Percentiles rank a stretch among this genome's conserved stretches.
These are phyloP conservation scores for Monosporascus sp. DNA, from an alignment of 2,329 filamentous ascomycete genomes.

Conservation along the genomic window DNA sequence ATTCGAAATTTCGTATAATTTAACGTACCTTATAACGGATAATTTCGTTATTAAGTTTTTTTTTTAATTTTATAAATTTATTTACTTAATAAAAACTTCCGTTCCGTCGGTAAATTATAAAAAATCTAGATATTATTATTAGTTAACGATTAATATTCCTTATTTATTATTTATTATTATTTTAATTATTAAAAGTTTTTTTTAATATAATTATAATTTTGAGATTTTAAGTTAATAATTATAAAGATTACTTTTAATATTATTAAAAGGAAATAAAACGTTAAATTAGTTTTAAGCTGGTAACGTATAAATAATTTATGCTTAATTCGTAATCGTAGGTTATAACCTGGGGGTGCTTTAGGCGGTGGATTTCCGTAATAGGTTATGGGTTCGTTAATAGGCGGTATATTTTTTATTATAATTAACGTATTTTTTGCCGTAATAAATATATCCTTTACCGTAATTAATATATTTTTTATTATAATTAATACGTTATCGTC, in stretches of 20 bases:
- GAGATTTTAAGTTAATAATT: background rate
- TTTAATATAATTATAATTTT: constrained; percentile 3
- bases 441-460: too few species aligned
- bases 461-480: too few species aligned
- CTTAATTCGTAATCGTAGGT: background rate
- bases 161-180: constrained; percentile 1
- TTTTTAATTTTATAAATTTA: too few species aligned
- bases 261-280: background rate
- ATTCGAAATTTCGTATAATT: background rate
- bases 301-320: background rate
- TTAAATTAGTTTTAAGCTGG: background rate
- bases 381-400: background rate
- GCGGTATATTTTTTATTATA: background rate
- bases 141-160: constrained; percentile 4
- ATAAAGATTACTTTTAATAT: background rate
- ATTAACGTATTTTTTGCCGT: too few species aligned
- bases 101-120: background rate
- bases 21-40: background rate
- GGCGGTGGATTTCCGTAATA: background rate
- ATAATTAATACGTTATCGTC: background rate
- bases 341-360: background rate
- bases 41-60: background rate
- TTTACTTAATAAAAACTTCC: background rate
- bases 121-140: constrained; percentile 1
- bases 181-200: background rate